phyloP scores from a whole-genome alignment of 2,329 filamentous ascomycete species.

The Fusarium albidum region DNA sequence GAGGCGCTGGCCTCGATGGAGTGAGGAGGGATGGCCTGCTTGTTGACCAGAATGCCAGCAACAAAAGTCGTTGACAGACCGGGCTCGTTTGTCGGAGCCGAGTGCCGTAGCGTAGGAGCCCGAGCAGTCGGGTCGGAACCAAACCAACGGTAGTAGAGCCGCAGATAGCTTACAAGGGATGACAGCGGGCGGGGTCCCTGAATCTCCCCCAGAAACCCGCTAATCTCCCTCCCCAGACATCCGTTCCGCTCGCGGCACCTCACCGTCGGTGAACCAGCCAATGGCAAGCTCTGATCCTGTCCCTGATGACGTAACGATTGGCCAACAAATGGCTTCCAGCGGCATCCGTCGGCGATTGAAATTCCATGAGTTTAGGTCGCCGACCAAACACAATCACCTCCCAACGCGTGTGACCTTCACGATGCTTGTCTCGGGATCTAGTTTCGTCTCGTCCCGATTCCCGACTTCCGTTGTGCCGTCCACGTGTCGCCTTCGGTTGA shows the following conservation, averaged over 20 bases:
- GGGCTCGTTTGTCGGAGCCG: no score
- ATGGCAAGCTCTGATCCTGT: not conserved
- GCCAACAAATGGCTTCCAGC: conserved; percentile 17
- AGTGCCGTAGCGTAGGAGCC: not conserved
- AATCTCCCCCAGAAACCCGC: not conserved
- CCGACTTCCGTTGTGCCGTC: conserved; percentile 4
- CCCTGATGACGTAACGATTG: conserved; percentile 29
- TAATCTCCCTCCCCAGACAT: conserved; percentile 1
- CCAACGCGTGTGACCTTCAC: conserved; percentile 17
- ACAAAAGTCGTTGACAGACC: not conserved
- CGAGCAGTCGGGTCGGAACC: no score
- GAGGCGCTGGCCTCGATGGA: not conserved
- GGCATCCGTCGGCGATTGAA: conserved; percentile 33
- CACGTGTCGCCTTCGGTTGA: conserved; percentile 27
- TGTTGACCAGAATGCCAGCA: no score
- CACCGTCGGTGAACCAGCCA: conserved; percentile 18
- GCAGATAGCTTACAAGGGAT: conserved; percentile 23
- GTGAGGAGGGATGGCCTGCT: not conserved
- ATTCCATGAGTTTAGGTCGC: conserved; percentile 7
- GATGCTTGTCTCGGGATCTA: conserved; percentile 34
- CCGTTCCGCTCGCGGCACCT: conserved; percentile 17
- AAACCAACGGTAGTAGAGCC: not conserved
- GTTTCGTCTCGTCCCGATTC: not conserved
- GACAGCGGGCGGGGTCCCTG: not conserved
- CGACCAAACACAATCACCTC: conserved; percentile 13